These are phyloP conservation scores for Alectoria sarmentosa DNA, from an alignment of 495 filamentous ascomycete genomes.

Conservation along the genomic window DNA sequence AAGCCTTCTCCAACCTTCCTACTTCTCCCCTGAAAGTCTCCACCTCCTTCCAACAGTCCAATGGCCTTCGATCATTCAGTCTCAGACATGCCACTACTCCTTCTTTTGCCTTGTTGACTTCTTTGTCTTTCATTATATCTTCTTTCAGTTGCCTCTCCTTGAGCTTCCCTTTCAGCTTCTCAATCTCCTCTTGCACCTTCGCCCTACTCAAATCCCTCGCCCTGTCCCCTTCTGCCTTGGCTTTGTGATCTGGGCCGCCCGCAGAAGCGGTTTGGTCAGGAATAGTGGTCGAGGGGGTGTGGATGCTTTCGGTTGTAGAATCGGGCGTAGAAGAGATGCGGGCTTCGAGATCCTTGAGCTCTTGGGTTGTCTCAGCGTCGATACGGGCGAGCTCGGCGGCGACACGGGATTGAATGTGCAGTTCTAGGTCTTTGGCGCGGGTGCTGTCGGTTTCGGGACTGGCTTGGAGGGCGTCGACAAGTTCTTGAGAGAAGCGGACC, in stretches of 20 bases:
- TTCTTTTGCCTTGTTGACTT: slow-evolving; percentile 63
- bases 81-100: slow-evolving; percentile 77
- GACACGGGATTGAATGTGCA: slow-evolving; percentile 84
- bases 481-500: slow-evolving; percentile 76
- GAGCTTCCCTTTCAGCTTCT: slow-evolving; percentile 68
- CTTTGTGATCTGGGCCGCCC: slow-evolving; percentile 29
- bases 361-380: slow-evolving; percentile 45
- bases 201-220: slow-evolving; percentile 43
- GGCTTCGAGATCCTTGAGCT: slow-evolving; percentile 56
- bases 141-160: slow-evolving; percentile 60
- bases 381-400: slow-evolving; percentile 73
- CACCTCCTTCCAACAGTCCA: slow-evolving; percentile 96
- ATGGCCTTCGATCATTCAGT: slow-evolving; percentile 77
- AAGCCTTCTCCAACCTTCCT: slow-evolving; percentile 70
- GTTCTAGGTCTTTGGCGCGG: slow-evolving; percentile 73
- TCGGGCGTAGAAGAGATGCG: slow-evolving; percentile 40
- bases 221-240: slow-evolving; percentile 31
- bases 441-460: slow-evolving; percentile 82
- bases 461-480: slow-evolving; percentile 73
- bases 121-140: slow-evolving; percentile 47
- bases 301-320: slow-evolving; percentile 28
- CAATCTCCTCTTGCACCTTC: slow-evolving; percentile 59
- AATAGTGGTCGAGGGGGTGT: slow-evolving; percentile 19
- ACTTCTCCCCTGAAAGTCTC: slow-evolving; percentile 85
- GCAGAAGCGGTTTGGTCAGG: slow-evolving; percentile 18